phyloP scores from a whole-genome alignment of 176 grass and related monocot genomes.

The Microstegium vimineum region DNA sequence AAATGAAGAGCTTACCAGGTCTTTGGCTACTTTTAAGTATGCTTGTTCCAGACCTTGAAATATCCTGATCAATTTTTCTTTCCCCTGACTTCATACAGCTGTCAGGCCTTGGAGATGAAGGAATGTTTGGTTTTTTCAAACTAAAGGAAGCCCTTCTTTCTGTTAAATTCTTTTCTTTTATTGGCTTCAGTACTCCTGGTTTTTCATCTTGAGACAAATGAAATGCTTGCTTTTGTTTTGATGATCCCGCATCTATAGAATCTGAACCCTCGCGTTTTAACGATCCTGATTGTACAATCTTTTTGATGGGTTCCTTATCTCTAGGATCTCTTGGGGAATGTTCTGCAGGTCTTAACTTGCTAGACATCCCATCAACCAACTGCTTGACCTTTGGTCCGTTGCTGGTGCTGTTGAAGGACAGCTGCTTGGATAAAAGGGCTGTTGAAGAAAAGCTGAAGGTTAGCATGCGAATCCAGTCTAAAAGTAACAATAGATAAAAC shows the following conservation, averaged over 20 bases:
- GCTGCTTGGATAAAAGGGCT: constrained; percentile 77
- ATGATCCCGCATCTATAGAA: constrained; percentile 29
- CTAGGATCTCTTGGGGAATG: constrained; percentile 38
- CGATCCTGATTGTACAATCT: constrained; percentile 50
- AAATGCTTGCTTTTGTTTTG: constrained; percentile 48
- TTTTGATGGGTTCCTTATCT: constrained; percentile 45
- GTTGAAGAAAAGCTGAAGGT: constrained; percentile 32
- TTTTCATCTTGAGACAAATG: constrained; percentile 52
- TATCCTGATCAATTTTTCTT: constrained; percentile 37
- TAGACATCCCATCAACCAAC: constrained; percentile 39
- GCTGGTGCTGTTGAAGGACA: constrained; percentile 59
- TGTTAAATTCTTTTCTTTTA: constrained; percentile 47
- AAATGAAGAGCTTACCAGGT: constrained; percentile 35
- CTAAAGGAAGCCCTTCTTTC: constrained; percentile 57
- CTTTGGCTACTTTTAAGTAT: constrained; percentile 59
- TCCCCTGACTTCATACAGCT: constrained; percentile 41
- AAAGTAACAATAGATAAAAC: constrained; percentile 16
- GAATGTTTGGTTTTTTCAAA: constrained; percentile 42
- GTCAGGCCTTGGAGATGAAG: constrained; percentile 42
- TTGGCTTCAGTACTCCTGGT: constrained; percentile 36
- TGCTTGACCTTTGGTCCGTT: constrained; percentile 73
- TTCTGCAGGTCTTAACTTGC: constrained; percentile 49
- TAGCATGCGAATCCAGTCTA: constrained; percentile 5
- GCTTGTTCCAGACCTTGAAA: constrained; percentile 37
- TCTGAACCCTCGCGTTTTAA: constrained; percentile 48